Evolutionary conservation across 164 flowering plant species (phyloP).

Genomic region (Berberis vulgaris): DNA sequence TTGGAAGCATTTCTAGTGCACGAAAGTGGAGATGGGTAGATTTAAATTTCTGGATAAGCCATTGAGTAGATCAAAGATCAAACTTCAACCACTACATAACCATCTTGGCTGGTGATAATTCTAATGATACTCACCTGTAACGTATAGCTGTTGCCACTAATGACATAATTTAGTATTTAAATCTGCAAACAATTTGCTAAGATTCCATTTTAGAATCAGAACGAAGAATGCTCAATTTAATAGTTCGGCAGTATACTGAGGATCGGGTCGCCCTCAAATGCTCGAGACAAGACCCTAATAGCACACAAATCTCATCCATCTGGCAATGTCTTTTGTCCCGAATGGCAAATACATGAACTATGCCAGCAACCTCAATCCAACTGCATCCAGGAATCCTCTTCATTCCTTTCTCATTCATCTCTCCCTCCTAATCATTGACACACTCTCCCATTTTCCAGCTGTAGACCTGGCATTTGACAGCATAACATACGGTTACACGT

Average conservation of each 20-base stretch:
- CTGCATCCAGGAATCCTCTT: slow-evolving; percentile 62
- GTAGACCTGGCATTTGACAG: slow-evolving; percentile 62
- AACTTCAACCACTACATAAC: too few species aligned
- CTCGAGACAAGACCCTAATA: slow-evolving; percentile 20
- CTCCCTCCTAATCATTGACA: slow-evolving; percentile 39
- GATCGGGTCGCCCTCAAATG: slow-evolving; percentile 23
- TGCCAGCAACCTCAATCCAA: slow-evolving; percentile 57
- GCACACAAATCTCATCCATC: slow-evolving; percentile 30
- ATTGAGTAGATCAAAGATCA: too few species aligned
- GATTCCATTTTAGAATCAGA: not conserved
- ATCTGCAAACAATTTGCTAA: not conserved
- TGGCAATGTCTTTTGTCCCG: slow-evolving; percentile 33
- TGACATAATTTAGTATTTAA: not conserved
- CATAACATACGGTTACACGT: slow-evolving; percentile 66
- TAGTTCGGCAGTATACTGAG: slow-evolving; percentile 47
- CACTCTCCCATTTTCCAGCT: slow-evolving; percentile 58
- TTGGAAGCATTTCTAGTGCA: slow-evolving; percentile 12
- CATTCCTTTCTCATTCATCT: slow-evolving; percentile 58
- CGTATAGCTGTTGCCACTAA: not conserved
- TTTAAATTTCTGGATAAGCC: too few species aligned
- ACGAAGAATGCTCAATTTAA: slow-evolving; percentile 10
- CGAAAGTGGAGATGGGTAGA: not conserved
- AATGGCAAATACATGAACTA: slow-evolving; percentile 50
- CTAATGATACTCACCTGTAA: slow-evolving; percentile 3
- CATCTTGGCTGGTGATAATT: slow-evolving; percentile 9